These are phyloP conservation scores for Botrytis tulipae DNA, from an alignment of 2,329 filamentous ascomycete species.

Conservation along the genomic window DNA sequence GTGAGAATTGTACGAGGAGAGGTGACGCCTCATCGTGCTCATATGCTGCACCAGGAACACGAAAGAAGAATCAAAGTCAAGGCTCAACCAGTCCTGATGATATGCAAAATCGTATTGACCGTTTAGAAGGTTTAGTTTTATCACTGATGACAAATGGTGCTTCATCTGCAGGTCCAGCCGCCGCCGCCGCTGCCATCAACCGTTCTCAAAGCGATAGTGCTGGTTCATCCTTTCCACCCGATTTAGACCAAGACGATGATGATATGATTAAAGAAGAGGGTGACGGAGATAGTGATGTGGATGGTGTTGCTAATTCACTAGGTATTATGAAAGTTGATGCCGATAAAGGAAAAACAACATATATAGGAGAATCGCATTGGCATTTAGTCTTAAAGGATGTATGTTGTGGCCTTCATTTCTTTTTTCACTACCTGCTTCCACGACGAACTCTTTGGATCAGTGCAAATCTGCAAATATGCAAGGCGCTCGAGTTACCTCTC, in stretches of 20 bases:
- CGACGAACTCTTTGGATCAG: not conserved
- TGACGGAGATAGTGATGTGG: constrained; percentile 58
- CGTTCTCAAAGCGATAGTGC: constrained; percentile 41
- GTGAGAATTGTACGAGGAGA: constrained; percentile 91
- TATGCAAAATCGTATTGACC: constrained; percentile 98
- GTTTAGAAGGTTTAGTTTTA: constrained; percentile 86
- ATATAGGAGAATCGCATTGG: constrained; percentile 83
- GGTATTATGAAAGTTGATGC: constrained; percentile 80
- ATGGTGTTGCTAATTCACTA: constrained; percentile 69
- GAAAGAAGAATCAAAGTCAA: constrained; percentile 71
- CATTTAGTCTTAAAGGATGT: constrained; percentile 72
- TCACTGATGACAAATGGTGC: constrained; percentile 90
- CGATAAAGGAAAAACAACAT: constrained; percentile 73
- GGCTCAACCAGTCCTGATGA: constrained; percentile 73
- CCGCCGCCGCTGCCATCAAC: constrained; percentile 47
- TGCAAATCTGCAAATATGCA: constrained; percentile 12
- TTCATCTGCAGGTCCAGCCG: constrained; percentile 60
- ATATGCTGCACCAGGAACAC: constrained; percentile 69
- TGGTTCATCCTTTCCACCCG: constrained; percentile 33
- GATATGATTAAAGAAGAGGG: constrained; percentile 57
- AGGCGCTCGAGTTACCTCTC: not conserved
- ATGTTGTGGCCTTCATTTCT: constrained; percentile 33
- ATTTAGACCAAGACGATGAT: constrained; percentile 57
- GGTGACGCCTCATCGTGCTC: constrained; percentile 78
- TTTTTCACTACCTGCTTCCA: not conserved